Evolutionary conservation across 139 green algal species (phyloP), one percentile per base, ranked within the genome.

Genomic region (Coelastrella sp.): DNA sequence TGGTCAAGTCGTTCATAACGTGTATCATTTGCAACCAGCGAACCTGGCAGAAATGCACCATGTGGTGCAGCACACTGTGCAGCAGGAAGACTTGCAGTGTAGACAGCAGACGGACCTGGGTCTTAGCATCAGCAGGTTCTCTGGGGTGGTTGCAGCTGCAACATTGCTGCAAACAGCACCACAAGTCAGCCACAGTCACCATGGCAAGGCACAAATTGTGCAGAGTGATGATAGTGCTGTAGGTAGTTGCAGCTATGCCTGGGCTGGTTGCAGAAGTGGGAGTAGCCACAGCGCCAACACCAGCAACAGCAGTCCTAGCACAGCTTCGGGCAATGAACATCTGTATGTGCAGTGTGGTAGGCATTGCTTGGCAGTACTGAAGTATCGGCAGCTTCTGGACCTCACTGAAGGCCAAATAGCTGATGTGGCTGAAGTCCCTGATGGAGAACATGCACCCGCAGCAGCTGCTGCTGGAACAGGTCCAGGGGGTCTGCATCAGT

Each of bases 341-440:
- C 73, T 90, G 58, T 66, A 23, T 47, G 57, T 90, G 73, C 85
- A 90, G 74, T 83, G 85, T 54, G 73, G 74, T 7, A 57, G 68
- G 22, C 13, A 88, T 79, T 77, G 66, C 7, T 23, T 91, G 20
- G 23, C 92, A 17, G 16, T 74, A 8, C 56, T 94, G 60, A 83
- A 80, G 11, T 86, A 66, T 73, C 16, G 74, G 54, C 80, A 91
- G 82, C 86, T 94, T 80, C 74, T 92, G 80, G 5, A 20, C 61
- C 64, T 94, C 2, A 86, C 59, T 20, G n/a, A n/a, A 13, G 92
- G 89, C 13, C 77, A 47, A 5, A n/a, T 87, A 0, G 92, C 77
- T 3, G 92, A 94, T 81, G 87, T 94, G 20, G 89, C 89, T 32
- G 89, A 83, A 22, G 73, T 54, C 8, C 80, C 85, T 75, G 56